These are phyloP conservation scores for Nakazawaea ambrosiae DNA, from an alignment of 805 yeast genomes.

Conservation along the genomic window DNA sequence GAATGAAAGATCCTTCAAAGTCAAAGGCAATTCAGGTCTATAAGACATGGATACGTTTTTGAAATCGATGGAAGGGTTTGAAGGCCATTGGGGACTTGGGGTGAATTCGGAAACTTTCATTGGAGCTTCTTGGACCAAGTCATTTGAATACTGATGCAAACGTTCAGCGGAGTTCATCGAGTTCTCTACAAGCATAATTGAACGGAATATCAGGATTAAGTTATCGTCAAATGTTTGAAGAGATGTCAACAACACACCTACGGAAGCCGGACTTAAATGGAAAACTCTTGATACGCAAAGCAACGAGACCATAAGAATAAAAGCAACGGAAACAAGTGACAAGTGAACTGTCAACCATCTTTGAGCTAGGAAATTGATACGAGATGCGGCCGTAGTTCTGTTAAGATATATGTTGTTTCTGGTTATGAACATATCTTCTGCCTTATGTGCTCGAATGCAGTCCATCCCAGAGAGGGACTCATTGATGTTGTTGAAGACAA, in stretches of 20 bases:
- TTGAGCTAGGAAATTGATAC: constrained; percentile 54
- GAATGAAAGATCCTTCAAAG: constrained; percentile 38
- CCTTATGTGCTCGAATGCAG: constrained; percentile 55
- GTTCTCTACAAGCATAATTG: constrained; percentile 65
- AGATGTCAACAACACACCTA: constrained; percentile 63
- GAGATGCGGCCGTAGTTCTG: constrained; percentile 61
- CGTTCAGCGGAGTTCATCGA: constrained; percentile 75
- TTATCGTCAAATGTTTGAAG: constrained; percentile 47
- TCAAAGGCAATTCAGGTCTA: constrained; percentile 55
- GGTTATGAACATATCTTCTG: constrained; percentile 36
- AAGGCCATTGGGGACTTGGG: constrained; percentile 46
- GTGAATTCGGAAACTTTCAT: constrained; percentile 30
- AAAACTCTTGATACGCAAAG: constrained; percentile 56
- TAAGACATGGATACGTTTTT: constrained; percentile 44
- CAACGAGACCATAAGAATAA: constrained; percentile 47
- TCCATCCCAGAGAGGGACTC: constrained; percentile 61
- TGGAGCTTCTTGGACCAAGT: constrained; percentile 62
- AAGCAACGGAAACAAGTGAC: constrained; percentile 42
- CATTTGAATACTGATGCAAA: constrained; percentile 53
- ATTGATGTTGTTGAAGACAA: constrained; percentile 62
- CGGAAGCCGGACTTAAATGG: constrained; percentile 52
- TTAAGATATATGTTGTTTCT: constrained; percentile 44
- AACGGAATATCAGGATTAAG: constrained; percentile 52
- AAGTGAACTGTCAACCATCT: constrained; percentile 64
- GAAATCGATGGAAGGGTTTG: constrained; percentile 38